Evolutionary conservation across 495 filamentous ascomycete species (phyloP).

Genomic region (Aspergillus diversus): DNA sequence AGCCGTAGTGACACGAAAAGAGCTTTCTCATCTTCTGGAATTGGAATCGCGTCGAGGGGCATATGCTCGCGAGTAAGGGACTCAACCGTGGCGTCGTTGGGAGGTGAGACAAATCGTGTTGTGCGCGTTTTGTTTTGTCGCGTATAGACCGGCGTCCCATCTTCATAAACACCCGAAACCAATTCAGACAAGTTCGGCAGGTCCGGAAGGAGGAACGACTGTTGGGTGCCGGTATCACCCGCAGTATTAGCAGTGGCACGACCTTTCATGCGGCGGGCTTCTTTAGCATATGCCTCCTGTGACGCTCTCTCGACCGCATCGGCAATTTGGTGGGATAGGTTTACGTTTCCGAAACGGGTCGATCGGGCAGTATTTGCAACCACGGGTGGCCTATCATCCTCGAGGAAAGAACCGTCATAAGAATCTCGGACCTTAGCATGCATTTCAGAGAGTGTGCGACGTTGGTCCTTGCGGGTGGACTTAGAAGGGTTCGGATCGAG

Average conservation of each 20-base stretch:
- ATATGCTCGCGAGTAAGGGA: constrained; percentile 48
- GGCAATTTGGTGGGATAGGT: constrained; percentile 49
- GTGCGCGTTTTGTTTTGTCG: constrained; percentile 51
- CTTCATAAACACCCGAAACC: constrained; percentile 67
- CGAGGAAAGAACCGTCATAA: constrained; percentile 57
- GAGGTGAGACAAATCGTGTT: constrained; percentile 60
- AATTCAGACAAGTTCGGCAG: constrained; percentile 73
- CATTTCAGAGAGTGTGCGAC: constrained; percentile 54
- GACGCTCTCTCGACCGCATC: constrained; percentile 50
- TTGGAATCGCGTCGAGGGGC: constrained; percentile 63
- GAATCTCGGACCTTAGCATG: constrained; percentile 58
- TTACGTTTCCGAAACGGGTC: constrained; percentile 59
- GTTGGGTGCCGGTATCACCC: constrained; percentile 48
- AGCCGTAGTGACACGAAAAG: constrained; percentile 68
- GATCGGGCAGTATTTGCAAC: constrained; percentile 49
- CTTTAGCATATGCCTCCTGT: constrained; percentile 43
- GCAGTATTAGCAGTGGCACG: constrained; percentile 31
- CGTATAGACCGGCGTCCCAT: constrained; percentile 66
- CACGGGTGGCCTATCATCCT: constrained; percentile 55
- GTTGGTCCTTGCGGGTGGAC: constrained; percentile 37
- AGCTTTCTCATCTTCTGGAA: constrained; percentile 71
- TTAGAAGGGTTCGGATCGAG: constrained; percentile 43
- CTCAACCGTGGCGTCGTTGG: constrained; percentile 41
- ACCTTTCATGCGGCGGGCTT: constrained; percentile 37
- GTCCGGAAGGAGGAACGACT: constrained; percentile 69